A percentile compares a stretch with the other conserved stretches of the same genome.
Conservation (phyloP, 202 grass and related monocot species). For the Elaeis oleifera region DNA sequence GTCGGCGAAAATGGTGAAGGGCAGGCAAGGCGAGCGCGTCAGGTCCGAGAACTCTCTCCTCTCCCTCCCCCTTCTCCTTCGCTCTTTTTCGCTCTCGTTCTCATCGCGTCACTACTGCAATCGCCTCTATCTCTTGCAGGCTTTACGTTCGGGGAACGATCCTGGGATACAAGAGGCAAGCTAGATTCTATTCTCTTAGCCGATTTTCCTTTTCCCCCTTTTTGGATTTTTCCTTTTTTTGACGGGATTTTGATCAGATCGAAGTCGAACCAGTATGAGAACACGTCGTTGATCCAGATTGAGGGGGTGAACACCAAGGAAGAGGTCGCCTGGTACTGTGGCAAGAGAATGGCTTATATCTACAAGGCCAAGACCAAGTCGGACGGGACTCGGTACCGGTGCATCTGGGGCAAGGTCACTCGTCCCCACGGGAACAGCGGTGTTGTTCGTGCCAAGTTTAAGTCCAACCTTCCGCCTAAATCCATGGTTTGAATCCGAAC, state of each 20-base stretch:
- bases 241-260: constrained; percentile 2
- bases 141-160: no score
- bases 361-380: constrained; percentile 10
- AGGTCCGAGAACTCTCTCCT: background rate
- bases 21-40: constrained; percentile 1
- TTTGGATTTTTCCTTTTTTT: background rate
- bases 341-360: constrained; percentile 10
- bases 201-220: no score
- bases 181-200: no score
- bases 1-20: constrained; percentile 6
- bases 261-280: constrained; percentile 11
- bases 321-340: constrained; percentile 1
- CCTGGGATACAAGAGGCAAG: no score
- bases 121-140: no score
- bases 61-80: background rate
- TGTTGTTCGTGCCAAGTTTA: constrained; percentile 1
- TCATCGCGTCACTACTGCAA: no score
- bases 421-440: constrained; percentile 6
- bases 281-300: constrained; percentile 11
- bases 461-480: constrained; percentile 7
- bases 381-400: background rate
- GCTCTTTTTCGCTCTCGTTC: background rate
- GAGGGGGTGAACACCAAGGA: constrained; percentile 11
- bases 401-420: constrained; percentile 11
- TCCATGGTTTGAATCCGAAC: constrained; percentile 8